A percentile compares a stretch with the other conserved stretches of the same genome.
Evolutionary conservation across 148 eudicot genomes (phyloP).

Genomic region (Simmondsia chinensis): DNA sequence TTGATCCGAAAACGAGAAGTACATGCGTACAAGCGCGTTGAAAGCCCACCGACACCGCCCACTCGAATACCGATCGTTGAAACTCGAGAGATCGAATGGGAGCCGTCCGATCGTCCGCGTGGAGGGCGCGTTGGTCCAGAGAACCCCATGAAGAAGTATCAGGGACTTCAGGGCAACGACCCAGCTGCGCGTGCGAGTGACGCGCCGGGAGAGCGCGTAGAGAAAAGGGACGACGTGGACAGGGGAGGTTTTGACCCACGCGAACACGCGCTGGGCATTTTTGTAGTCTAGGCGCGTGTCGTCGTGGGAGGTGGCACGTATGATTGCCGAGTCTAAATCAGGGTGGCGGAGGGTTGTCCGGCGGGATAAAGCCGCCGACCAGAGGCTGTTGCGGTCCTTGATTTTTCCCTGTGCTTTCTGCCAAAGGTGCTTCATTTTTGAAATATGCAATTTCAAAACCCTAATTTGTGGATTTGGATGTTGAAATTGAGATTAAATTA

Average conservation of each 20-base stretch:
- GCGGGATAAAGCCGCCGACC: constrained; percentile 17
- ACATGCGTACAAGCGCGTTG: constrained; percentile 42
- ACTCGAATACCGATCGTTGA: constrained; percentile 24
- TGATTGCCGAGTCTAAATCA: constrained; percentile 53
- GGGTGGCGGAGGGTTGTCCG: constrained; percentile 40
- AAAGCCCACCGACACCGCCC: constrained; percentile 11
- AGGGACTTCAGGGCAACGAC: constrained; percentile 66
- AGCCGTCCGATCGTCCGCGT: constrained; percentile 47
- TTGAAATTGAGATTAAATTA: too few relatives aligned
- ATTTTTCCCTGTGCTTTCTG: constrained; percentile 39
- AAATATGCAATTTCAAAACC: too few relatives aligned
- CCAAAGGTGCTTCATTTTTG: constrained; percentile 43
- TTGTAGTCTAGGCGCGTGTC: constrained; percentile 33
- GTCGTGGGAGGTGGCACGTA: constrained; percentile 77
- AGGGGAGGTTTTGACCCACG: constrained; percentile 42
- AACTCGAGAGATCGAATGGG: constrained; percentile 65
- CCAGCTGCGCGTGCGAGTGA: constrained; percentile 44
- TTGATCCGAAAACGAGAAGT: constrained; percentile 47
- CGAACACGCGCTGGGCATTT: constrained; percentile 35
- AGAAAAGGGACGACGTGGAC: constrained; percentile 35
- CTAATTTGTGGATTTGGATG: too few relatives aligned
- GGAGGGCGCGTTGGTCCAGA: constrained; percentile 29
- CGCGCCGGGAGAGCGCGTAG: constrained; percentile 34
- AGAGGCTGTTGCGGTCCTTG: constrained; percentile 63
- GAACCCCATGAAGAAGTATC: constrained; percentile 59